Percentiles rank a stretch among this genome's conserved stretches.
These are phyloP conservation scores for Ruellia speciosa DNA, from an alignment of 305 asterid species.

Conservation along the genomic window DNA sequence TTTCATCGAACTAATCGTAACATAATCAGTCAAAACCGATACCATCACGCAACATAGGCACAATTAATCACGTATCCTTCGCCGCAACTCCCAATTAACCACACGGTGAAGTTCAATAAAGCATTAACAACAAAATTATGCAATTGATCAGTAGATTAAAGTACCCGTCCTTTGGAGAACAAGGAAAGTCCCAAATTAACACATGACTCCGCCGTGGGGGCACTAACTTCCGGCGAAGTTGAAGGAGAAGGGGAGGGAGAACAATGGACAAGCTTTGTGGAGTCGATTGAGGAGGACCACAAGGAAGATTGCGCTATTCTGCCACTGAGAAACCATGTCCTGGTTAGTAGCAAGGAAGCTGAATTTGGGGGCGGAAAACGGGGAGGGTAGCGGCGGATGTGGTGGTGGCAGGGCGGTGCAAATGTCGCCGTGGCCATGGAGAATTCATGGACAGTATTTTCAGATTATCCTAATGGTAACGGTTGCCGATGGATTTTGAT, in stretches of 20 bases:
- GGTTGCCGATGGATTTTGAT: conserved; percentile 22
- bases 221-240: conserved; percentile 40
- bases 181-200: conserved; percentile 65
- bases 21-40: background rate
- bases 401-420: conserved; percentile 38
- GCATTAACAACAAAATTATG: background rate
- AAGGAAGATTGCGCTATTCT: conserved; percentile 19
- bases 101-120: background rate
- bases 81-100: background rate
- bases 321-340: conserved; percentile 28
- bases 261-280: conserved; percentile 29
- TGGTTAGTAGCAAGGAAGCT: conserved; percentile 15
- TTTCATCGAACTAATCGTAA: background rate
- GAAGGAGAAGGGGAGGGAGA: conserved; percentile 46
- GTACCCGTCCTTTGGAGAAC: conserved; percentile 79
- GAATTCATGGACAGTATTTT: conserved; percentile 29
- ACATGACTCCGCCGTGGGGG: conserved; percentile 73
- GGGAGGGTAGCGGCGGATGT: conserved; percentile 20
- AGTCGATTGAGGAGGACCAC: conserved; percentile 26
- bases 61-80: background rate
- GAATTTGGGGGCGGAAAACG: conserved; percentile 18
- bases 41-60: too few relatives aligned
- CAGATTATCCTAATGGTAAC: conserved; percentile 35
- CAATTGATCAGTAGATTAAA: background rate
- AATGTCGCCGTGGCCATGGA: conserved; percentile 56